phyloP scores from a whole-genome alignment of 305 asterid genomes.

The Ruellia speciosa region DNA sequence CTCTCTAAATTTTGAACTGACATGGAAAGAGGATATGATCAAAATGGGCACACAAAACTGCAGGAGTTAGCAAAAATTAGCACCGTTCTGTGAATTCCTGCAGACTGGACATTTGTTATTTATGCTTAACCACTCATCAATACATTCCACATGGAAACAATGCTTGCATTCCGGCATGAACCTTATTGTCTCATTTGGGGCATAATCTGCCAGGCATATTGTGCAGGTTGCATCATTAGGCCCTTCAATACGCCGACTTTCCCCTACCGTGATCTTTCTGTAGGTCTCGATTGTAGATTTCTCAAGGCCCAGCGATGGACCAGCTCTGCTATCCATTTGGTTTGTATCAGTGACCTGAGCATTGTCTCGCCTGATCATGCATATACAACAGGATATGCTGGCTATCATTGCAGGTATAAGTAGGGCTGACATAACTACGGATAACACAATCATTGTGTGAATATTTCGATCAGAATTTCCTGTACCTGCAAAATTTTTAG shows the following conservation, averaged over 20 bases:
- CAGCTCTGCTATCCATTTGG: slow-evolving; percentile 19
- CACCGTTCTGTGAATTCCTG: slow-evolving; percentile 26
- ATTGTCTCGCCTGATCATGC: slow-evolving; percentile 18
- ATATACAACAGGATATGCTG: slow-evolving; percentile 12
- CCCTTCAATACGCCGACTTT: slow-evolving; percentile 34
- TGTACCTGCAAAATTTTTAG: background rate
- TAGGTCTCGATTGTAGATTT: slow-evolving; percentile 38
- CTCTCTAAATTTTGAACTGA: background rate
- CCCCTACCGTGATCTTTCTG: slow-evolving; percentile 37
- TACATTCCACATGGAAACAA: slow-evolving; percentile 49
- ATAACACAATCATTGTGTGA: slow-evolving; percentile 18
- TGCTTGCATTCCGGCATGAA: slow-evolving; percentile 53
- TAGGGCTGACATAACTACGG: slow-evolving; percentile 30
- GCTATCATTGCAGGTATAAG: slow-evolving; percentile 29
- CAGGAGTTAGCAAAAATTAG: background rate
- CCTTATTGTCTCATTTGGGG: slow-evolving; percentile 35
- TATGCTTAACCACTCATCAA: slow-evolving; percentile 45
- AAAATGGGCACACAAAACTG: background rate
- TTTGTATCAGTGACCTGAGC: slow-evolving; percentile 16
- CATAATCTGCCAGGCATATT: slow-evolving; percentile 46
- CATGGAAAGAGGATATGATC: background rate
- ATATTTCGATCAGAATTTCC: background rate
- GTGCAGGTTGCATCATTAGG: slow-evolving; percentile 41
- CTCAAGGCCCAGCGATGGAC: slow-evolving; percentile 35
- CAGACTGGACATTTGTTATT: slow-evolving; percentile 49